Conservation (phyloP, 768 basidiomycete genomes). For the Lyophyllum shimeji region DNA sequence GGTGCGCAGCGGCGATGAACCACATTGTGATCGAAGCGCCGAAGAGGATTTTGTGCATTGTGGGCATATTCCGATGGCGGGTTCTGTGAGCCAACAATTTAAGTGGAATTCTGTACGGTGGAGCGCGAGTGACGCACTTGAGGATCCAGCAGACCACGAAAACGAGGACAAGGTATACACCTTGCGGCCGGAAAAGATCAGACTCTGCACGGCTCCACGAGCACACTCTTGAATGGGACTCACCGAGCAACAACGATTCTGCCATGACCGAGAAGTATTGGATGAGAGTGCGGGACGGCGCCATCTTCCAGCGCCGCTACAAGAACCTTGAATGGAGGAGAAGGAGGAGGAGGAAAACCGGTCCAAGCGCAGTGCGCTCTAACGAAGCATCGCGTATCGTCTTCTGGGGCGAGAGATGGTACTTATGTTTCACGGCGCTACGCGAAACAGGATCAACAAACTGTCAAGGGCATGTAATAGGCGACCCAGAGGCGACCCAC, state of each 20-base stretch:
- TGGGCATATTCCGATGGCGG: not conserved
- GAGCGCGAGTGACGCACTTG: not conserved
- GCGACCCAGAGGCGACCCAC: not conserved
- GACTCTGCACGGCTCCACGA: too few relatives aligned
- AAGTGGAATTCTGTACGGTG: not conserved
- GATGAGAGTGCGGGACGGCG: not conserved
- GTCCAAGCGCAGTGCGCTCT: not conserved
- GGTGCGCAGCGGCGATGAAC: constrained; percentile 6
- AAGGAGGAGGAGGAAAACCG: too few relatives aligned
- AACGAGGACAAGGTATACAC: constrained; percentile 14
- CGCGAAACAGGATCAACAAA: too few relatives aligned
- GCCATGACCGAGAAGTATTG: not conserved
- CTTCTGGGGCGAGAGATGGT: not conserved
- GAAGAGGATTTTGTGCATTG: constrained; percentile 3
- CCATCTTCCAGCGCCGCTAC: not conserved
- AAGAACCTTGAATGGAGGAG: too few relatives aligned
- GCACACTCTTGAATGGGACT: not conserved
- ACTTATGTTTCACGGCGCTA: not conserved
- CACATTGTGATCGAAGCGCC: constrained; percentile 7
- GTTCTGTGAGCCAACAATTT: not conserved
- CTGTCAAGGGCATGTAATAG: too few relatives aligned
- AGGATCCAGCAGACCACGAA: not conserved
- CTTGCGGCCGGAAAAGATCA: not conserved
- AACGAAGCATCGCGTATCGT: not conserved
- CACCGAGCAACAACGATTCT: not conserved